Percentiles rank a stretch among this genome's conserved stretches.
phyloP scores from a whole-genome alignment of 305 asterid species.

The Fraxinus ornus region DNA sequence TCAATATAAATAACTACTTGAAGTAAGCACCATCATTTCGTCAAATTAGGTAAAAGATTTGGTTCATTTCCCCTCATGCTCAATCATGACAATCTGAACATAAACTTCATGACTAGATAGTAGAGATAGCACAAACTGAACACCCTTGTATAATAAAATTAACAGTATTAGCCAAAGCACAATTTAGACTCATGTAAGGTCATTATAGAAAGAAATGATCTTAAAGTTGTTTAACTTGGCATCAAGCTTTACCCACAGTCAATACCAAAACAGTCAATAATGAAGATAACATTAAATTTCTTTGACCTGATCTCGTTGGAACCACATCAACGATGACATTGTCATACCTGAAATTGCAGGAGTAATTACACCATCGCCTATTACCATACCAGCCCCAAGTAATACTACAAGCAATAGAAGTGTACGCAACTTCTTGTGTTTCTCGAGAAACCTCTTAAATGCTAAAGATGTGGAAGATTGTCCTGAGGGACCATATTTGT shows the following conservation, averaged over 20 bases:
- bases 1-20: constrained; percentile 12
- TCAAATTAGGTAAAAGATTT: not conserved
- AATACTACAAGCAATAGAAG: constrained; percentile 80
- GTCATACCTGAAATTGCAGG: constrained; percentile 93
- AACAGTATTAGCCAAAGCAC: not conserved
- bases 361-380: constrained; percentile 91
- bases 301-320: not conserved
- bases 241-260: not conserved
- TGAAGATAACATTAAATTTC: constrained; percentile 19
- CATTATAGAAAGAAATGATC: not conserved
- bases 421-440: constrained; percentile 69
- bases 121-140: not conserved
- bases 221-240: not conserved
- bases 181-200: not conserved
- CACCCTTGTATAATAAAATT: not conserved
- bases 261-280: not conserved
- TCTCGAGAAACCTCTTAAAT: constrained; percentile 78
- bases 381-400: constrained; percentile 95
- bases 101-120: not conserved
- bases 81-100: not conserved
- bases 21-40: constrained; percentile 1
- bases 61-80: not conserved
- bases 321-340: constrained; percentile 1
- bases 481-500: constrained; percentile 67
- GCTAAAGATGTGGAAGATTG: constrained; percentile 60